These are phyloP conservation scores for Zopfochytrium polystomum DNA, from an alignment of 371 early-diverging fungal genomes.

Conservation along the genomic window DNA sequence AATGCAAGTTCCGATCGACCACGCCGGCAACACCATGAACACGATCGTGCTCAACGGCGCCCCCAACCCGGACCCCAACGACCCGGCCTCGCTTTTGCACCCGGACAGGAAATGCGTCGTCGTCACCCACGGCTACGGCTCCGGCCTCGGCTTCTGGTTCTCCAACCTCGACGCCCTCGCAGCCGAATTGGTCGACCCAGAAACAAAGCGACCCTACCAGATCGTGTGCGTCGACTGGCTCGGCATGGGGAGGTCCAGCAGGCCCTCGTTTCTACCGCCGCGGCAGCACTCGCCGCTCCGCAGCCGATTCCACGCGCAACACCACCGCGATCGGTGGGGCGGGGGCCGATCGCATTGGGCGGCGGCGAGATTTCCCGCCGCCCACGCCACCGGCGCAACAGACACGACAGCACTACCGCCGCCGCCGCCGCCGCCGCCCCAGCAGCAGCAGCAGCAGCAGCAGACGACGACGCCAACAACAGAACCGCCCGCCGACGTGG, in stretches of 20 bases:
- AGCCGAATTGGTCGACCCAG: slow-evolving; percentile 43
- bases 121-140: slow-evolving; percentile 89
- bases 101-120: slow-evolving; percentile 47
- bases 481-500: slow-evolving; percentile 25
- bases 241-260: slow-evolving; percentile 41
- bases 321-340: no score
- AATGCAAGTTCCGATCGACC: slow-evolving; percentile 10
- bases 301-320: neutral
- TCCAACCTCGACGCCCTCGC: slow-evolving; percentile 68
- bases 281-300: neutral
- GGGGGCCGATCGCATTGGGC: neutral
- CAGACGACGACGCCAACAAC: slow-evolving; percentile 6
- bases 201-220: slow-evolving; percentile 43
- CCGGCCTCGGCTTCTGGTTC: slow-evolving; percentile 87
- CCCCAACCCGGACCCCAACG: neutral
- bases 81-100: neutral
- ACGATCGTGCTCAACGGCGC: slow-evolving; percentile 22
- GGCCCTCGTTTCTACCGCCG: slow-evolving; percentile 35
- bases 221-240: slow-evolving; percentile 85
- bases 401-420: neutral
- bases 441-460: neutral
- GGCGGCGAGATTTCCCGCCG: neutral
- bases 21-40: slow-evolving; percentile 18
- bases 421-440: neutral
- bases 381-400: neutral